Evolutionary conservation across 306 rosid genomes (phyloP), one percentile per base, ranked within the genome.

Genomic region (Vigna trinervia): DNA sequence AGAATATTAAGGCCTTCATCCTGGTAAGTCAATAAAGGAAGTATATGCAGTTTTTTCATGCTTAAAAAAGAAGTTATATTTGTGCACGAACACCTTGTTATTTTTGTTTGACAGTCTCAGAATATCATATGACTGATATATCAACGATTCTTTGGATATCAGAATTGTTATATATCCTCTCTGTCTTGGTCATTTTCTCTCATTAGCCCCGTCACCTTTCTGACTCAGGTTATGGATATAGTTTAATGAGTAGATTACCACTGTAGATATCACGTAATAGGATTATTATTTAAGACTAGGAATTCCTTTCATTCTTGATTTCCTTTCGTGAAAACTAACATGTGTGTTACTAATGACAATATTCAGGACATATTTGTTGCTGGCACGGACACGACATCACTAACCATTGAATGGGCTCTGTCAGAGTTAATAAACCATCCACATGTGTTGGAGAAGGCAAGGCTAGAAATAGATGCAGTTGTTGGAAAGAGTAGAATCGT

Each of bases 371-470:
- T 91, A 71, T 83, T 89, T 63, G 77, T 63, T 12, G 96, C 85
- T 39, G 93, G 96, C 14, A 91, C 90, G 2, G 90, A 87, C 76
- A 65, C 93, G 4, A 71, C 90, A 1, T 84, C 94, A 1, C 14
- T 82, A 3, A 89, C 89, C 1, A 77, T 74, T 28, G 92, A 89
- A 78, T 91, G 94, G 97, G 91, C 85, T 36, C n/a, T 86, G 36
- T 86, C 97, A 75, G 91, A 91, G 86, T 81, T 91, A 17, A 85
- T 87, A 22, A 89, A 84, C 86, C 69, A 88, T 32, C 97, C 94
- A 32, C 52, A 36, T 19, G 68, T 83, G 8, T 77, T 84, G 85
- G 47, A 80, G 69, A 87, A 81, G 82, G 93, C 89, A 43, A 79
- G 85, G 45, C 52, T 81, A 75, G 94, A 91, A 62, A 66, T 91